Evolutionary conservation across 441 rosid genomes (phyloP).

Genomic region (Adansonia grandidieri): DNA sequence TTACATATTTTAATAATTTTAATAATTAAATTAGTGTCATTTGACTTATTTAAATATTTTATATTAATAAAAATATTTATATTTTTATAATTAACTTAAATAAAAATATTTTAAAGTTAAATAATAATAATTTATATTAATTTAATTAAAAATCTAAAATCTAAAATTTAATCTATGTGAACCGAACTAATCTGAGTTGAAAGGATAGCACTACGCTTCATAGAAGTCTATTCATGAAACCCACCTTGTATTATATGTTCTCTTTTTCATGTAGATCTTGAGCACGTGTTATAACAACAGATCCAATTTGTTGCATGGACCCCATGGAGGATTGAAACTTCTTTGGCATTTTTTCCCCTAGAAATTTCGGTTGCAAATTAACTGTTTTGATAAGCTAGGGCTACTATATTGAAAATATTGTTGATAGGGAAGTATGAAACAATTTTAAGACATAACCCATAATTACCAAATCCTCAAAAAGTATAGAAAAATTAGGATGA

Average conservation of each 20-base stretch:
- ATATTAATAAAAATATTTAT: too few species aligned
- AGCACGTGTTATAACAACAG: constrained; percentile 42
- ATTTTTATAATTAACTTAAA: too few species aligned
- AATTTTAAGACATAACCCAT: constrained; percentile 42
- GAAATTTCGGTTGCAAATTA: not conserved
- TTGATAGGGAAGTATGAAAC: constrained; percentile 30
- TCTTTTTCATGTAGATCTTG: constrained; percentile 27
- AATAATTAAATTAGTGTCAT: too few species aligned
- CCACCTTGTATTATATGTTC: not conserved
- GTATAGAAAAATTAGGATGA: not conserved
- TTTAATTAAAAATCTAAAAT: too few species aligned
- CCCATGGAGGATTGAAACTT: constrained; percentile 19
- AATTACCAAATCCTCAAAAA: constrained; percentile 16
- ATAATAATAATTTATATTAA: too few species aligned
- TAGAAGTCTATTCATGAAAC: not conserved
- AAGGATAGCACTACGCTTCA: too few species aligned
- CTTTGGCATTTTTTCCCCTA: constrained; percentile 23
- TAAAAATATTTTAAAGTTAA: too few species aligned
- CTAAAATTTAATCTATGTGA: too few species aligned
- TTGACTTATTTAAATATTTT: too few species aligned
- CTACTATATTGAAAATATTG: constrained; percentile 39
- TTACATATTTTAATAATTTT: too few species aligned
- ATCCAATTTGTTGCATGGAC: constrained; percentile 15
- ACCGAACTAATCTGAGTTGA: too few species aligned
- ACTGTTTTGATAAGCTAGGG: constrained; percentile 37